A percentile compares a stretch with the other conserved stretches of the same genome.
Conservation (phyloP, 441 rosid species). For the Mallotus japonicus region DNA sequence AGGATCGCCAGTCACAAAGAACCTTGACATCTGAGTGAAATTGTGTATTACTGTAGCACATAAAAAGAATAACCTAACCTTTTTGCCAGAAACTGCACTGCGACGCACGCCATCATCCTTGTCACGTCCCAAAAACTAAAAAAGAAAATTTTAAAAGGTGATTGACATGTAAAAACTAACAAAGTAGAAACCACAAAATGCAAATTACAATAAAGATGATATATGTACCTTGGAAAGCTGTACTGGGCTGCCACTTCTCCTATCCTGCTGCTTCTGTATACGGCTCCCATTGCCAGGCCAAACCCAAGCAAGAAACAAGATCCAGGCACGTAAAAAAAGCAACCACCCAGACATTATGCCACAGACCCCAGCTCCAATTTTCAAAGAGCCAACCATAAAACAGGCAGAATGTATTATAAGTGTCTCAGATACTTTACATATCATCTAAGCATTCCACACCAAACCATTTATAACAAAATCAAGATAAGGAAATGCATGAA, state of each 20-base stretch:
- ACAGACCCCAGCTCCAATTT: constrained; percentile 94
- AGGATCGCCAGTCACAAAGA: background rate
- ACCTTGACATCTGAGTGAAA: constrained; percentile 2
- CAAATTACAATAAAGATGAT: background rate
- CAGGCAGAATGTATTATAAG: constrained; percentile 69
- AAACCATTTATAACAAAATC: background rate
- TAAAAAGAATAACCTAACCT: constrained; percentile 39
- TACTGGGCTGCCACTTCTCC: constrained; percentile 77
- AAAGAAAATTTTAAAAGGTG: background rate
- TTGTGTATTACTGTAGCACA: background rate
- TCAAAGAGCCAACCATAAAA: constrained; percentile 72
- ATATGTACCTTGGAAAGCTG: constrained; percentile 81
- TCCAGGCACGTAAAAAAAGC: constrained; percentile 50
- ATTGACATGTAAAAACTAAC: no score
- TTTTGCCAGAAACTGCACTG: constrained; percentile 96
- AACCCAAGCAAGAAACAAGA: constrained; percentile 45
- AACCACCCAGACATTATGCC: constrained; percentile 71
- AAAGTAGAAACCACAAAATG: background rate
- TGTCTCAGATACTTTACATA: constrained; percentile 33
- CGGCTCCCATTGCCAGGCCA: constrained; percentile 77
- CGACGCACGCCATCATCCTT: constrained; percentile 79
- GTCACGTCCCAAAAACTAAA: constrained; percentile 74
- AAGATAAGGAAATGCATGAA: background rate
- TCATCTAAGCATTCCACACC: background rate
- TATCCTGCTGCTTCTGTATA: constrained; percentile 71